Evolutionary conservation across 2,329 filamentous ascomycete genomes (phyloP).

Genomic region (Fusarium graminum): DNA sequence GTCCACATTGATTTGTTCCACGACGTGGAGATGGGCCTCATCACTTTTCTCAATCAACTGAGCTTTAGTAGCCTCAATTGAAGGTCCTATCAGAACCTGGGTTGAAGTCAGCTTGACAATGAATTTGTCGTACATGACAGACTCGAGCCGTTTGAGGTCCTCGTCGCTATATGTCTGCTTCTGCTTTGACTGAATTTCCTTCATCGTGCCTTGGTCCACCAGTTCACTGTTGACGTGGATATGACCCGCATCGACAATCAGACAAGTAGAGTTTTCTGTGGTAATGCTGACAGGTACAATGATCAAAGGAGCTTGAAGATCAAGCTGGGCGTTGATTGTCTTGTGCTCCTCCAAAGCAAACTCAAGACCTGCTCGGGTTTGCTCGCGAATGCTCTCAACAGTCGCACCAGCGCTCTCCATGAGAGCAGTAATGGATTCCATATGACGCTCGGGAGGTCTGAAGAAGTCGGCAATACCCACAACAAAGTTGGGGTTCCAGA

Average conservation of each 20-base stretch:
- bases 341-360: constrained; percentile 98
- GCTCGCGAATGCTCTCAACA: constrained; percentile 92
- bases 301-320: constrained; percentile 94
- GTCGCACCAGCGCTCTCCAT: constrained; percentile 97
- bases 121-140: constrained; percentile 98
- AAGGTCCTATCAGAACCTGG: constrained; percentile 93
- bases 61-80: constrained; percentile 88
- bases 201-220: constrained; percentile 90
- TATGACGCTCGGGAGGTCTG: constrained; percentile 93
- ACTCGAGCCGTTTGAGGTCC: constrained; percentile 88
- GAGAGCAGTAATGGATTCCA: constrained; percentile 96
- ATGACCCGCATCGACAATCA: constrained; percentile 96
- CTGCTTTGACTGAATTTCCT: constrained; percentile 91
- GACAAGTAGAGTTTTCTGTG: constrained; percentile 81
- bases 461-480: constrained; percentile 96
- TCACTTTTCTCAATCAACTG: constrained; percentile 79
- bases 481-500: constrained; percentile 96
- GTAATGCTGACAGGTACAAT: constrained; percentile 96
- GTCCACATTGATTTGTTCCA: constrained; percentile 97
- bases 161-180: constrained; percentile 87
- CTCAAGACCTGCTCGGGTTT: constrained; percentile 94
- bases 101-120: constrained; percentile 92
- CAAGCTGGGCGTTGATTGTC: constrained; percentile 95
- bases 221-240: constrained; percentile 94
- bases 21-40: constrained; percentile 82